Evolutionary conservation across 306 rosid genomes (phyloP).

Genomic region (Prosopis cineraria): DNA sequence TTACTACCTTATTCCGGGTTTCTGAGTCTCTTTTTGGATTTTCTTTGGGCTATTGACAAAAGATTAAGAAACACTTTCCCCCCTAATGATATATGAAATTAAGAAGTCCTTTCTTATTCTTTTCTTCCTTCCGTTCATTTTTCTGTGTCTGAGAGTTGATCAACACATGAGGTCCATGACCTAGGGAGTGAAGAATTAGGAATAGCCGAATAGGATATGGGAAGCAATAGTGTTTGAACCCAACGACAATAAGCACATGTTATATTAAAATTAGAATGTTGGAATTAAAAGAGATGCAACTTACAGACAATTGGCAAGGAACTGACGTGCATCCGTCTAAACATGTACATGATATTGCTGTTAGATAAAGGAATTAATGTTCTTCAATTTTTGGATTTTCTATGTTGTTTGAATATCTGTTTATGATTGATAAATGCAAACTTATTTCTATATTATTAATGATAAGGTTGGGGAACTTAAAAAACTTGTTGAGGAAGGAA

Average conservation of each 20-base stretch:
- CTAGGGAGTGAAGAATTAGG: background rate
- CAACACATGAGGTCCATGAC: background rate
- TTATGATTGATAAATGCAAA: background rate
- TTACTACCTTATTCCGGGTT: background rate
- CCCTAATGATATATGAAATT: background rate
- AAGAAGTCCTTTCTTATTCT: background rate
- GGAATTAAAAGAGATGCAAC: background rate
- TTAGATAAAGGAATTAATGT: background rate
- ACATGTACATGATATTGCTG: background rate
- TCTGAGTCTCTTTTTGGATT: background rate
- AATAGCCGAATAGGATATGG: background rate
- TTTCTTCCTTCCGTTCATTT: background rate
- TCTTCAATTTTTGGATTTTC: background rate
- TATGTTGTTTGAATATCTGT: background rate
- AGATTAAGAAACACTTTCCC: background rate
- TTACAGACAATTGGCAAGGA: background rate
- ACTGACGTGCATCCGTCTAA: background rate
- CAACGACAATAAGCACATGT: background rate
- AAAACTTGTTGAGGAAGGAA: slow-evolving; percentile 64
- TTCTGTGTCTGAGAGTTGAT: background rate
- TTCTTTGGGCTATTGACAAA: background rate
- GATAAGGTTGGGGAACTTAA: slow-evolving; percentile 63
- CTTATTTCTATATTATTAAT: background rate
- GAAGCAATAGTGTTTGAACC: background rate
- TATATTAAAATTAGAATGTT: background rate